Evolutionary conservation across 176 grass and related monocot species (phyloP), one percentile per base, ranked within the genome.

Genomic region (Aegilops sharonensis): DNA sequence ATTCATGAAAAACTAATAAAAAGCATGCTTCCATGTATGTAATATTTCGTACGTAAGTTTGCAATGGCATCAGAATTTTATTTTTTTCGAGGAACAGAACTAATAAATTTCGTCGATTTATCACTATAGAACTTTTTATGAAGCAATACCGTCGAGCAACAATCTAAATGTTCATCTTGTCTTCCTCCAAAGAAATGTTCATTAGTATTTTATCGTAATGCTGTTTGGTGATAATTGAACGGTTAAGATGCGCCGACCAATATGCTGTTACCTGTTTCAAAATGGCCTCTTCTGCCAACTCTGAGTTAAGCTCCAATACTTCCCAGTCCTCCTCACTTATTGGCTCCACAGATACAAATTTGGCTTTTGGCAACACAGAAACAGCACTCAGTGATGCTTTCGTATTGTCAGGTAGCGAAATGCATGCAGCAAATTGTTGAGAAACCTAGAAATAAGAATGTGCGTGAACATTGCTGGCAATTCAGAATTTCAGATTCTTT

Each of bases 311-410:
- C 71, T 74, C 71, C 71, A 74, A 27, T 47, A 74, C 40, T 48
- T 74, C 71, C 71, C 71, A 74, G 71, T 48, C 71, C 39, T 74
- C 40, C 71, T 74, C 71, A 13, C 71, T 74, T 74, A 74, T 24
- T 74, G 71, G 71, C 71, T 74, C 71, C 40, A 74, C 40, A 12
- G 71, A 74, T 48, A 74, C 71, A 29, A 74, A 74, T 74, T 74
- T 74, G 40, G 71, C 71, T 74, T 74, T 74, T 48, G 71, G 71
- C 71, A 74, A 74, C 71, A 48, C 71, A 74, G 71, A 48, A 74
- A 74, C 40, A 74, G 71, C 71, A 74, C 40, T 74, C 6, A 74
- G 12, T 12, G 71, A 74, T 74, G 71, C 71, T 48, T 48, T 48
- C 45, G 71, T 74, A 27, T 48, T 47, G 71, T 29, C 42, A 29